A percentile compares a stretch with the other conserved stretches of the same genome.
Evolutionary conservation across 176 grass and related monocot species (phyloP).

Genomic region (Carex pumila): DNA sequence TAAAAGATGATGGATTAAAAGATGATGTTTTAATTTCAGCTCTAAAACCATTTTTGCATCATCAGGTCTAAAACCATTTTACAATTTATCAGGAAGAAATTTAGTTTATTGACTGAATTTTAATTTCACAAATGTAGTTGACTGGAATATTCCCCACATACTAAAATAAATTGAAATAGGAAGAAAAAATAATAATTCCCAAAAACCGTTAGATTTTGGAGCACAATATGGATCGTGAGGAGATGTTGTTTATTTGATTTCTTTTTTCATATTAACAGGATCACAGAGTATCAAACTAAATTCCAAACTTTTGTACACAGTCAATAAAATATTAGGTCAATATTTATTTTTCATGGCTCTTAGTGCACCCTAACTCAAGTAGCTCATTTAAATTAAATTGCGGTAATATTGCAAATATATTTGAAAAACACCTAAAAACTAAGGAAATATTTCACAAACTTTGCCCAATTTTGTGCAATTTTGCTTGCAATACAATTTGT

Average conservation of each 20-base stretch:
- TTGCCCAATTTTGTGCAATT: not conserved
- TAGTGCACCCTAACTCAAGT: not conserved
- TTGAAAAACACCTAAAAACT: not conserved
- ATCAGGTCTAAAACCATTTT: too few species aligned
- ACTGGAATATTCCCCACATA: conserved; percentile 2
- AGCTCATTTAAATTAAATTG: not conserved
- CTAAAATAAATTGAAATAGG: not conserved
- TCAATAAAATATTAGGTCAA: not conserved
- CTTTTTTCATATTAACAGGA: not conserved
- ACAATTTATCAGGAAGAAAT: too few species aligned
- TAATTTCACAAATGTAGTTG: too few species aligned
- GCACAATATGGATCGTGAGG: not conserved
- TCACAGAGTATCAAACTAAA: not conserved
- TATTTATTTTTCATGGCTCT: not conserved
- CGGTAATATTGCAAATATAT: not conserved
- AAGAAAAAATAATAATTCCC: not conserved
- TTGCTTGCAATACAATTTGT: not conserved
- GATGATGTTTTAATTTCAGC: too few species aligned
- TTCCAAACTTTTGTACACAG: not conserved
- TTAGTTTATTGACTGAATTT: too few species aligned
- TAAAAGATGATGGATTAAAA: too few species aligned
- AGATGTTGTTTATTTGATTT: not conserved
- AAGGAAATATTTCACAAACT: not conserved
- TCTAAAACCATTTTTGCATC: too few species aligned
- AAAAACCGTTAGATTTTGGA: conserved; percentile 10